These are phyloP conservation scores for Protea cynaroides DNA, from an alignment of 164 flowering plant genomes.

Conservation along the genomic window DNA sequence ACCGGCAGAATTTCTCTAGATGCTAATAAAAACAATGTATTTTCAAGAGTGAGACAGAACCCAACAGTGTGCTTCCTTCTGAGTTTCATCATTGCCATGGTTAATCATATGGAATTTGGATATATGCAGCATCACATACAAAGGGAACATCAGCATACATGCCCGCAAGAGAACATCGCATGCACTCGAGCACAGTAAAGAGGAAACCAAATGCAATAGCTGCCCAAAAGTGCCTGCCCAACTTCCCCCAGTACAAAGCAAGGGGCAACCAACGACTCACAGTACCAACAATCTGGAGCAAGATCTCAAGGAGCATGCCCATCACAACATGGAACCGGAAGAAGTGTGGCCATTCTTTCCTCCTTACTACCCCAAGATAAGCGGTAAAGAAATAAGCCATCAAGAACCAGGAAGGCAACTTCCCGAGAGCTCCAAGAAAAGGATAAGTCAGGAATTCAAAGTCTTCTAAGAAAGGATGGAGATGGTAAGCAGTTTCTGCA, in stretches of 20 bases:
- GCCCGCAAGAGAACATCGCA: conserved; percentile 69
- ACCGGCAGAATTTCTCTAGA: no score
- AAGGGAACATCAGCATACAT: conserved; percentile 92
- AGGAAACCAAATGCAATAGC: conserved; percentile 56
- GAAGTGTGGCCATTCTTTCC: conserved; percentile 91
- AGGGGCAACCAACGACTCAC: conserved; percentile 73
- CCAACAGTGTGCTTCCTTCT: no score
- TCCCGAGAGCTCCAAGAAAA: conserved; percentile 52
- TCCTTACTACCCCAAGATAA: conserved; percentile 74
- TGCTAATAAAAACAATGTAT: no score
- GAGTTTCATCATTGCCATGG: neutral
- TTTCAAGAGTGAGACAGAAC: no score
- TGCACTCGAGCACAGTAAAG: conserved; percentile 75
- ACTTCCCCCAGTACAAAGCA: conserved; percentile 64
- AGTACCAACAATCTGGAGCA: conserved; percentile 60
- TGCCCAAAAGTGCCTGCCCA: conserved; percentile 84
- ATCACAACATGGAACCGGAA: conserved; percentile 83
- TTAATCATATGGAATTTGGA: conserved; percentile 79
- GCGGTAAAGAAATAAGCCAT: conserved; percentile 67
- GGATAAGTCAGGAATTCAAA: conserved; percentile 63
- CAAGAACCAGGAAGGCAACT: conserved; percentile 68
- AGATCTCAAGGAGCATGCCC: conserved; percentile 81
- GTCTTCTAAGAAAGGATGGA: conserved; percentile 68
- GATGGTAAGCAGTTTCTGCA: conserved; percentile 71
- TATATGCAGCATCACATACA: conserved; percentile 78